These are phyloP conservation scores for Carpinus viminea DNA, from an alignment of 306 rosid genomes.

Conservation along the genomic window DNA sequence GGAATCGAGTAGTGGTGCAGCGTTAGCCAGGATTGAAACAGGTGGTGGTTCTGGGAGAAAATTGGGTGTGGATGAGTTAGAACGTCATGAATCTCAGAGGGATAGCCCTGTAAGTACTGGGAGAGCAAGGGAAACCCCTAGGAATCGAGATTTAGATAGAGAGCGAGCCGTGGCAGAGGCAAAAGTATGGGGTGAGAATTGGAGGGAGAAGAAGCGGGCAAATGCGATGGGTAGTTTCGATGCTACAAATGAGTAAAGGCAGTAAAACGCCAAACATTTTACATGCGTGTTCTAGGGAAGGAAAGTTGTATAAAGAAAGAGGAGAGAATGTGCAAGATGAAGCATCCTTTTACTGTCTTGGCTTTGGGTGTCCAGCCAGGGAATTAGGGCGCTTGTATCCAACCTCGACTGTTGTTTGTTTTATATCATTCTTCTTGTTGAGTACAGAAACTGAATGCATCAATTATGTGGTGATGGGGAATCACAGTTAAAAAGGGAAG, in stretches of 20 bases:
- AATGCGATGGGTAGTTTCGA: conserved; percentile 82
- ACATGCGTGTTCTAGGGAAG: conserved; percentile 32
- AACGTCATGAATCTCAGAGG: conserved; percentile 68
- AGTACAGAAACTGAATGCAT: conserved; percentile 34
- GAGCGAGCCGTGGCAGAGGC: conserved; percentile 98
- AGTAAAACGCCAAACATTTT: conserved; percentile 20
- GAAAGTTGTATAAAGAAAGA: conserved; percentile 35
- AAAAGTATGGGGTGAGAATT: conserved; percentile 95
- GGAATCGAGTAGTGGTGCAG: conserved; percentile 50
- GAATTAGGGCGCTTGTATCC: conserved; percentile 25
- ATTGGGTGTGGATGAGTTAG: conserved; percentile 76
- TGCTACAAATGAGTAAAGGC: conserved; percentile 69
- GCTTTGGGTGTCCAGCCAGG: conserved; percentile 40
- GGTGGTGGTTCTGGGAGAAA: conserved; percentile 86
- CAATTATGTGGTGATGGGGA: conserved; percentile 17
- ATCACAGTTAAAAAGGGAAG: conserved; percentile 11
- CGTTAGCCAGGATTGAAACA: conserved; percentile 57
- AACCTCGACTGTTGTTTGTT: conserved; percentile 40
- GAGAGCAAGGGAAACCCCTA: conserved; percentile 72
- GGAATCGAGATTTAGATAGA: conserved; percentile 90
- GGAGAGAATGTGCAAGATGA: conserved; percentile 17
- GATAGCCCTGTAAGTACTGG: conserved; percentile 83
- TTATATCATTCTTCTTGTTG: conserved; percentile 42
- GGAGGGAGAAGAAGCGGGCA: conserved; percentile 91
- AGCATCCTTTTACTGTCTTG: conserved; percentile 44